A percentile compares a stretch with the other conserved stretches of the same genome.
These are phyloP conservation scores for Fagus sylvatica DNA, from an alignment of 306 rosid genomes.

Conservation along the genomic window DNA sequence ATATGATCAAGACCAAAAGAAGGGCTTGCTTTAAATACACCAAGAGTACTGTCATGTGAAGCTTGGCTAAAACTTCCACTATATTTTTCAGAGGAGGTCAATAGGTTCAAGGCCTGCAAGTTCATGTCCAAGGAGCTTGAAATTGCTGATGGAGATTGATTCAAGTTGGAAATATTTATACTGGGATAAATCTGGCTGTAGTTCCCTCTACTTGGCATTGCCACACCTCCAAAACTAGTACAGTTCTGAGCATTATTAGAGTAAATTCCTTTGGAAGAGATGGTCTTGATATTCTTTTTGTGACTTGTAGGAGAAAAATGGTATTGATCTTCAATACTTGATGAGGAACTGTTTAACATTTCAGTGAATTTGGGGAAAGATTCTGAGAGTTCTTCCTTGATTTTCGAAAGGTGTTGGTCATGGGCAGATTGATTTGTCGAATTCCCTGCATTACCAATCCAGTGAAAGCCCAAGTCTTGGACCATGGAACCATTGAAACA, in stretches of 20 bases:
- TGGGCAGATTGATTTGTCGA: constrained; percentile 23
- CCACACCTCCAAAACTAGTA: constrained; percentile 8
- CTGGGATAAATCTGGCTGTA: constrained; percentile 79
- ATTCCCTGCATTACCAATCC: constrained; percentile 33
- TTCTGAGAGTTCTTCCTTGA: constrained; percentile 51
- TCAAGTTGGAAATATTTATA: constrained; percentile 60
- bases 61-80: constrained; percentile 22
- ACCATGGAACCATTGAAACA: constrained; percentile 32
- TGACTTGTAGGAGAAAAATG: constrained; percentile 19
- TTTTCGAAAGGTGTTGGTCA: constrained; percentile 26
- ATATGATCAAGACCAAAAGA: constrained; percentile 45
- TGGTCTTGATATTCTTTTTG: constrained; percentile 43
- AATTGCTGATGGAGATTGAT: constrained; percentile 30
- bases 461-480: constrained; percentile 48
- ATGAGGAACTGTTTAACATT: constrained; percentile 41
- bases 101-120: constrained; percentile 49
- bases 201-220: constrained; percentile 37
- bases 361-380: constrained; percentile 59
- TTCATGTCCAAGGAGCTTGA: constrained; percentile 45
- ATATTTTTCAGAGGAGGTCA: constrained; percentile 35
- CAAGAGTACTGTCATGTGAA: constrained; percentile 32
- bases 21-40: constrained; percentile 26
- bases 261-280: constrained; percentile 32
- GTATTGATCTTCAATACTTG: constrained; percentile 24
- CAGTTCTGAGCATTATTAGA: constrained; percentile 11